phyloP scores from a whole-genome alignment of 2,329 filamentous ascomycete genomes.

The Aureobasidium lini region DNA sequence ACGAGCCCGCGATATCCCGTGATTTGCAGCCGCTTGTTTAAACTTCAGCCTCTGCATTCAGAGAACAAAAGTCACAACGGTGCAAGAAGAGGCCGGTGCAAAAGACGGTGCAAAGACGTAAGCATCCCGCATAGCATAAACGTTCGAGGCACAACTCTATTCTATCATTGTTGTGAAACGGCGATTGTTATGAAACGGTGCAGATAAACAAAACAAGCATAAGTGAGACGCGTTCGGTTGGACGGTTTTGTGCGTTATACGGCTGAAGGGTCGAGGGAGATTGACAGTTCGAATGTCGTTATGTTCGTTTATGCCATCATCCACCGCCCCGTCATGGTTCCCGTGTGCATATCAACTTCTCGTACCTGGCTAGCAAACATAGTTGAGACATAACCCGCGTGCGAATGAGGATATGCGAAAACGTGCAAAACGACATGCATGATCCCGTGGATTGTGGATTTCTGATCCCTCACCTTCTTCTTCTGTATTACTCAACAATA shows the following conservation, averaged over 20 bases:
- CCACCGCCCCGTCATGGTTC: conserved; percentile 3
- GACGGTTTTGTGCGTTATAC: conserved; percentile 1
- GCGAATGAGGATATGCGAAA: not conserved
- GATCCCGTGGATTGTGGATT: not conserved
- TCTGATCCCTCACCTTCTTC: not conserved
- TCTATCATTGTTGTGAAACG: conserved; percentile 1
- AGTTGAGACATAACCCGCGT: not conserved
- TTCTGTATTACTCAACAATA: not conserved
- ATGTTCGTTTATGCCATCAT: not conserved
- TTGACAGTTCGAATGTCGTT: not conserved
- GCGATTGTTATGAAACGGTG: conserved; percentile 9
- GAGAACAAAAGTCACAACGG: not conserved
- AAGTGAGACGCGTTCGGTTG: conserved; percentile 1
- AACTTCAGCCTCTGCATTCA: not conserved
- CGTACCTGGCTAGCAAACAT: conserved; percentile 5
- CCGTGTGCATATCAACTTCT: not conserved
- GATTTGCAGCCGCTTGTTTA: not conserved
- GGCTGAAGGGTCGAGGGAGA: not conserved
- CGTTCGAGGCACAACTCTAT: not conserved
- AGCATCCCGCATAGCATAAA: not conserved
- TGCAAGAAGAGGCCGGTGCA: not conserved
- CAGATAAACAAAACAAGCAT: conserved; percentile 11
- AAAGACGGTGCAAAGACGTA: not conserved
- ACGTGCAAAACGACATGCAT: conserved; percentile 4
- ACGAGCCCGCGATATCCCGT: conserved; percentile 4